These are phyloP conservation scores for Boletus reticulatus DNA, from an alignment of 768 basidiomycete genomes.

Conservation along the genomic window DNA sequence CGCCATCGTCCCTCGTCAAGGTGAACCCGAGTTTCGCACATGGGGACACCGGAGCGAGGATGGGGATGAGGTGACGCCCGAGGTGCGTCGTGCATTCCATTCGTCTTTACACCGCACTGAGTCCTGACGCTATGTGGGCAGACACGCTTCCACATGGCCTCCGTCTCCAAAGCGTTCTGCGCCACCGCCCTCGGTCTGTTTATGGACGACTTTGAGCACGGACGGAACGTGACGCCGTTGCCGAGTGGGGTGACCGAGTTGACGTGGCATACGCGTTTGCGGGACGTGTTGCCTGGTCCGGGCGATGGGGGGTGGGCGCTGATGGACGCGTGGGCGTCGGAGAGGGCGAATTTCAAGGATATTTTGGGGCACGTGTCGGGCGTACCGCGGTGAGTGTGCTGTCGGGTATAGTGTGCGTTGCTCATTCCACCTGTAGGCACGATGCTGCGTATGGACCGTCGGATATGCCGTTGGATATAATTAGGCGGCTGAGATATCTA, in stretches of 20 bases:
- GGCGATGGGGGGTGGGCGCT: slow-evolving; percentile 32
- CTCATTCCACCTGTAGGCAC: slow-evolving; percentile 23
- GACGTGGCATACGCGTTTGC: slow-evolving; percentile 37
- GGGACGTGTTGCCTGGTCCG: slow-evolving; percentile 37
- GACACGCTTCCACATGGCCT: slow-evolving; percentile 40
- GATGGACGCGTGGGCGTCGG: slow-evolving; percentile 38
- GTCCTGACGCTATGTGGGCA: not conserved
- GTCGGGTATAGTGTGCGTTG: slow-evolving; percentile 12
- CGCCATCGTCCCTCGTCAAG: slow-evolving; percentile 25
- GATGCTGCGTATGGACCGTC: slow-evolving; percentile 30
- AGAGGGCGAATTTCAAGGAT: slow-evolving; percentile 37
- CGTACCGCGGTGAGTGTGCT: slow-evolving; percentile 30
- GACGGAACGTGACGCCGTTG: slow-evolving; percentile 34
- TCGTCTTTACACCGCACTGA: too few species aligned
- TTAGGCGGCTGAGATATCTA: slow-evolving; percentile 28
- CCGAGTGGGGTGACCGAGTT: slow-evolving; percentile 30
- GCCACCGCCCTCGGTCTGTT: slow-evolving; percentile 39
- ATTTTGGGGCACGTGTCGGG: slow-evolving; percentile 42
- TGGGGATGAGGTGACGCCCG: slow-evolving; percentile 30
- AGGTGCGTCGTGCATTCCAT: slow-evolving; percentile 21
- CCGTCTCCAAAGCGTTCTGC: slow-evolving; percentile 41
- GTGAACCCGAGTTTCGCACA: slow-evolving; percentile 27
- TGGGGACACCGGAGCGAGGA: slow-evolving; percentile 38
- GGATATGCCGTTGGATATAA: slow-evolving; percentile 26
- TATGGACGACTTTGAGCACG: slow-evolving; percentile 38